phyloP scores from a whole-genome alignment of 768 basidiomycete species.

The Phlegmacium glaucopus region DNA sequence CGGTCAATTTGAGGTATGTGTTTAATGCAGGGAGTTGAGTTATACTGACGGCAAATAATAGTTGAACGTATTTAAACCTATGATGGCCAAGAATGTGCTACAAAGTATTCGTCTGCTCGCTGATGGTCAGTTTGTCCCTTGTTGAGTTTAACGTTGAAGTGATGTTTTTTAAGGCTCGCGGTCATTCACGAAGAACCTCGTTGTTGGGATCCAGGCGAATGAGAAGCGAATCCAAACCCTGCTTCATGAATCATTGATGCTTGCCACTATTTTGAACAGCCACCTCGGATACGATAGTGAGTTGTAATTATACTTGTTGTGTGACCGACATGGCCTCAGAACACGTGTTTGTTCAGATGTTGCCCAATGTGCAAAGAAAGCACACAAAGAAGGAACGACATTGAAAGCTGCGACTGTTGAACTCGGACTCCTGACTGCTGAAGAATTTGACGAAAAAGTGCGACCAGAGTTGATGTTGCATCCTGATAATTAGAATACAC shows the following conservation, averaged over 20 bases:
- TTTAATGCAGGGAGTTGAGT: background rate
- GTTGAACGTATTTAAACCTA: slow-evolving; percentile 99
- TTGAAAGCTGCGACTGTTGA: slow-evolving; percentile 92
- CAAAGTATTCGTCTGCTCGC: slow-evolving; percentile 92
- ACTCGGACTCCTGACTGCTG: slow-evolving; percentile 79
- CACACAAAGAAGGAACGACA: slow-evolving; percentile 97
- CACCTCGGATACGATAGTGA: slow-evolving; percentile 95
- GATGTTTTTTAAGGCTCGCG: slow-evolving; percentile 54
- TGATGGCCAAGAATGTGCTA: slow-evolving; percentile 96
- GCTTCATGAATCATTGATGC: slow-evolving; percentile 94
- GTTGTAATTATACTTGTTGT: slow-evolving; percentile 26
- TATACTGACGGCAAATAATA: slow-evolving; percentile 24
- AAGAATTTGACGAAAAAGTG: slow-evolving; percentile 95
- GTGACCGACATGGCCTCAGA: slow-evolving; percentile 6
- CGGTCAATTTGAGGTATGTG: slow-evolving; percentile 91
- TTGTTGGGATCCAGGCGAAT: slow-evolving; percentile 95
- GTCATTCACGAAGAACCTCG: slow-evolving; percentile 96
- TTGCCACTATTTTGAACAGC: slow-evolving; percentile 96
- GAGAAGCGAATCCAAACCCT: slow-evolving; percentile 88
- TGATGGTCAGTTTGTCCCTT: slow-evolving; percentile 58
- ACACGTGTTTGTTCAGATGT: slow-evolving; percentile 61
- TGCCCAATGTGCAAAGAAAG: slow-evolving; percentile 98
- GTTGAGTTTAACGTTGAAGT: slow-evolving; percentile 7
- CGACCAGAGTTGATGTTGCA: slow-evolving; percentile 88
- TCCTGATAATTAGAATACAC: slow-evolving; percentile 41